Percentiles rank a stretch among this genome's conserved stretches.
Conservation (phyloP, 129 eudicot species). For the Gnaphalium uliginosum region DNA sequence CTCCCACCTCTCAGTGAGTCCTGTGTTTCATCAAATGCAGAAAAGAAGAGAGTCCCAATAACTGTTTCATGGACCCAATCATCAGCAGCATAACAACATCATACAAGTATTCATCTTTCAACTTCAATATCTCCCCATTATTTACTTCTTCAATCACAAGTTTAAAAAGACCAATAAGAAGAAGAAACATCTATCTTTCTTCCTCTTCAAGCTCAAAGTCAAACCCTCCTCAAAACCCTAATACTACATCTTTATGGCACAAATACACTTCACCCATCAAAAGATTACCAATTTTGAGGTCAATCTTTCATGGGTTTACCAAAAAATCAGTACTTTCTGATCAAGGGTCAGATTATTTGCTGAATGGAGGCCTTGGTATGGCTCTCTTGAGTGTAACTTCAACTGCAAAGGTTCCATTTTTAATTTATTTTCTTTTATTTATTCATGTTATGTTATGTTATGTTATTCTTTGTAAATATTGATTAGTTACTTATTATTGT, state of each 20-base stretch:
- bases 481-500: background rate
- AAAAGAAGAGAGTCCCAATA: background rate
- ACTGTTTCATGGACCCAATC: conserved; percentile 45
- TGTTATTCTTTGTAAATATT: background rate
- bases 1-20: background rate
- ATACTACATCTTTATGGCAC: conserved; percentile 37
- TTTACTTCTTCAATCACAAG: conserved; percentile 16
- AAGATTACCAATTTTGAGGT: conserved; percentile 41
- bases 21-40: conserved; percentile 45
- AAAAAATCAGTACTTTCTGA: background rate
- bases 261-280: conserved; percentile 28
- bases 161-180: conserved; percentile 28
- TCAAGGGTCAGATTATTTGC: conserved; percentile 24
- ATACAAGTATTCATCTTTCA: conserved; percentile 13
- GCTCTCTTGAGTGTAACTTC: conserved; percentile 69
- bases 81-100: conserved; percentile 21
- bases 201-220: conserved; percentile 19
- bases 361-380: conserved; percentile 71
- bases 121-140: background rate
- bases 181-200: conserved; percentile 19
- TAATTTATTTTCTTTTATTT: background rate
- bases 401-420: conserved; percentile 47
- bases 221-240: conserved; percentile 38
- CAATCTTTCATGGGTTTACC: conserved; percentile 37
- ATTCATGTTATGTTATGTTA: background rate